These are phyloP conservation scores for Boletus rex-veris DNA, from an alignment of 768 basidiomycete genomes.

Conservation along the genomic window DNA sequence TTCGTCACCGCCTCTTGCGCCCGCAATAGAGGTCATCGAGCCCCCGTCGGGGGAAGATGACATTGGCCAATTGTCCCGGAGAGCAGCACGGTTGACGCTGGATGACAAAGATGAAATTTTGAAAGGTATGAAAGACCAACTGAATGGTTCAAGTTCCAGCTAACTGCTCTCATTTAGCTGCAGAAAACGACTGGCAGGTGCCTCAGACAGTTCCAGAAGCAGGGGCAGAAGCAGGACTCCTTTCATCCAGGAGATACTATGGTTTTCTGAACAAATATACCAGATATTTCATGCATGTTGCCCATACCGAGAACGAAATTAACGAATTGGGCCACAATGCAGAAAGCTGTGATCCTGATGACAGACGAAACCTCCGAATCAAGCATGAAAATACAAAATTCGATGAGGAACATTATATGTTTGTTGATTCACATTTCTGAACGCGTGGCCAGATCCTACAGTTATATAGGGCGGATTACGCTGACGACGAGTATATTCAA, in stretches of 20 bases:
- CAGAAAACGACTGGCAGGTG: conserved; percentile 75
- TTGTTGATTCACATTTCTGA: conserved; percentile 24
- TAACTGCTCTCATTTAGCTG: conserved; percentile 45
- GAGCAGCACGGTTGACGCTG: conserved; percentile 45
- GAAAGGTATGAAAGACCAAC: conserved; percentile 40
- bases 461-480: conserved; percentile 68
- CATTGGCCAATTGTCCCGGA: conserved; percentile 41
- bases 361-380: conserved; percentile 52
- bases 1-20: conserved; percentile 33
- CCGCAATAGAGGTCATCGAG: conserved; percentile 58
- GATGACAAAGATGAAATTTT: conserved; percentile 53
- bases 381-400: conserved; percentile 73
- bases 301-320: conserved; percentile 76
- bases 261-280: conserved; percentile 75
- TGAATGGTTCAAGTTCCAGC: neutral
- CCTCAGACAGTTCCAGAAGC: conserved; percentile 55
- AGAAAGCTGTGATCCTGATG: conserved; percentile 49
- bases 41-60: conserved; percentile 27
- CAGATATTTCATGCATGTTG: conserved; percentile 71
- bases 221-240: conserved; percentile 30
- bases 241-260: conserved; percentile 50
- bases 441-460: conserved; percentile 1
- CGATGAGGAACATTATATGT: conserved; percentile 86
- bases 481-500: conserved; percentile 71
- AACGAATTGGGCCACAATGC: conserved; percentile 72